Evolutionary conservation across 2,329 filamentous ascomycete genomes (phyloP).

Genomic region (Elsinoe australis): DNA sequence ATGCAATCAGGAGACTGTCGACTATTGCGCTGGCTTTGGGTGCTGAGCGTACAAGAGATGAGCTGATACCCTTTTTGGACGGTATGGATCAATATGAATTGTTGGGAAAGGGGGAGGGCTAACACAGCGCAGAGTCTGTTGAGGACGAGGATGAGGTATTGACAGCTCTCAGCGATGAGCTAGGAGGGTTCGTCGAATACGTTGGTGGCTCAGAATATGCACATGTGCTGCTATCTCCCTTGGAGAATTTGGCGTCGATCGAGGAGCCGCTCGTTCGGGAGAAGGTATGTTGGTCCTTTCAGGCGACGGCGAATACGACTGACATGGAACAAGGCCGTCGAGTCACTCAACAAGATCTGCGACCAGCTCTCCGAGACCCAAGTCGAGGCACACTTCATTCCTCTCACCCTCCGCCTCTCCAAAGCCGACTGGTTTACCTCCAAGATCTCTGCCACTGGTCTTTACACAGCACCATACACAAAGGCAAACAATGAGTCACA

Average conservation of each 20-base stretch:
- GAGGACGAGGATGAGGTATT: constrained; percentile 98
- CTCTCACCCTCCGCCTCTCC: constrained; percentile 86
- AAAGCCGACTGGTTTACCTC: constrained; percentile 99
- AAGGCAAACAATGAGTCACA: constrained; percentile 84
- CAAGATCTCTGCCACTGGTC: constrained; percentile 93
- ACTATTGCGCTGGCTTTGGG: constrained; percentile 96
- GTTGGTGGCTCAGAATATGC: constrained; percentile 89
- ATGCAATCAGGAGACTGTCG: constrained; percentile 95
- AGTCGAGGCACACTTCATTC: constrained; percentile 95
- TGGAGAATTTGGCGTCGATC: constrained; percentile 97
- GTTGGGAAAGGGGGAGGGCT: constrained; percentile 16
- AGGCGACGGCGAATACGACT: not conserved
- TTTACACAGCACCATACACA: constrained; percentile 88
- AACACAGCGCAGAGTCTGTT: constrained; percentile 69
- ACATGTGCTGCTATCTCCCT: constrained; percentile 89
- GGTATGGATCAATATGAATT: constrained; percentile 53
- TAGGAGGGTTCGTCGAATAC: constrained; percentile 94
- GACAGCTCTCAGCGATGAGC: constrained; percentile 91
- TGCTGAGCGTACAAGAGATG: constrained; percentile 91
- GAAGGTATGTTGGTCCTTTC: constrained; percentile 59
- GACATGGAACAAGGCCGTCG: constrained; percentile 63
- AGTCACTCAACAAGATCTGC: constrained; percentile 99
- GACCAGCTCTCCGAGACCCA: constrained; percentile 81
- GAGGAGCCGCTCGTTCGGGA: constrained; percentile 96
- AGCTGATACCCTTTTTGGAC: constrained; percentile 97